These are phyloP conservation scores for Hawksworthiomyces lignivorus DNA, from an alignment of 2,329 filamentous ascomycete species.

Conservation along the genomic window DNA sequence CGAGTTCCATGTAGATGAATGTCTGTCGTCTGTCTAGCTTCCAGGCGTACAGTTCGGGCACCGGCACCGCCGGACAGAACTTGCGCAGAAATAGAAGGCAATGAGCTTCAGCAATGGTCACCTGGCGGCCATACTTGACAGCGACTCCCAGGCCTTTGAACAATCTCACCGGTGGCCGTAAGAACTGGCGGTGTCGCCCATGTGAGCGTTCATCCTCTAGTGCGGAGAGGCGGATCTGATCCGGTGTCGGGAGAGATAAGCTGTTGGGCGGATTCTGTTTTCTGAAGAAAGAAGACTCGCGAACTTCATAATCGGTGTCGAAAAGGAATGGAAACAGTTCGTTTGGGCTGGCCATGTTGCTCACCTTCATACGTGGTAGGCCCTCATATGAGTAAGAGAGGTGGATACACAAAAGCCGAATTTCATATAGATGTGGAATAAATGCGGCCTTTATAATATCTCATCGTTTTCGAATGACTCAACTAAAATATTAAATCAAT, in stretches of 20 bases:
- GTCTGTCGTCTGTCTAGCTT: conserved; percentile 16
- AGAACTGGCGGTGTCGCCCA: not conserved
- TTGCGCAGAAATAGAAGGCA: conserved; percentile 10
- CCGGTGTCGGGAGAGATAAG: conserved; percentile 1
- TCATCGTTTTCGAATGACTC: no score
- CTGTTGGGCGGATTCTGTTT: not conserved
- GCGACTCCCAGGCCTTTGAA: conserved; percentile 16
- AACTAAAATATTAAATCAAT: no score
- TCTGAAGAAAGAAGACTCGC: not conserved
- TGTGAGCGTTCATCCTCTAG: not conserved
- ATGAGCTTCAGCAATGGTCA: conserved; percentile 20
- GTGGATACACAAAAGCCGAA: no score
- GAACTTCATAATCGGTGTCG: conserved; percentile 7
- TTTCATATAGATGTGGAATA: no score
- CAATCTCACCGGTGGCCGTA: not conserved
- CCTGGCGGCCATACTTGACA: conserved; percentile 24
- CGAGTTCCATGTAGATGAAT: conserved; percentile 22
- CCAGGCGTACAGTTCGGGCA: conserved; percentile 17
- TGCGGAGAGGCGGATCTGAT: not conserved
- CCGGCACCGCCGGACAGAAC: conserved; percentile 11
- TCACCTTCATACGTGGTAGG: no score
- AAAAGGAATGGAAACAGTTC: conserved; percentile 5
- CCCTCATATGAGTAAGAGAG: no score
- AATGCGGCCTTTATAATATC: no score
- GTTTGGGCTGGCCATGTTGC: no score